Percentiles rank a stretch among this genome's conserved stretches.
Conservation (phyloP, 768 basidiomycete genomes). For the Pseudohyphozyma bogoriensis region DNA sequence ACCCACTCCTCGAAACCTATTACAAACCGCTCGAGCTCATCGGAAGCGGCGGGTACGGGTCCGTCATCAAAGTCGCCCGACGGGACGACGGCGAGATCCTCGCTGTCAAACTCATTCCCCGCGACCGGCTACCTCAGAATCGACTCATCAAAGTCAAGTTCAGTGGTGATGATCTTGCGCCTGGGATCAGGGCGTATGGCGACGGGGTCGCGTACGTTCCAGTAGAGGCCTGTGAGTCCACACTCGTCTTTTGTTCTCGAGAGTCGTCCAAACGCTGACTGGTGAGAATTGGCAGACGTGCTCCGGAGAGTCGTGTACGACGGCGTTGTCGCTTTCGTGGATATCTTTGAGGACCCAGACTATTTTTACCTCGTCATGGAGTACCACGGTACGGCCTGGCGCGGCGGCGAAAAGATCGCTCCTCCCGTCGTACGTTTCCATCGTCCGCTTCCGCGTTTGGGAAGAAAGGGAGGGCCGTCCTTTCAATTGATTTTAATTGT, state of each 20-base stretch:
- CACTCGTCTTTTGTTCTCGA: no score
- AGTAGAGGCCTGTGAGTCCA: slow-evolving; percentile 67
- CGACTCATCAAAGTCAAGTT: slow-evolving; percentile 27
- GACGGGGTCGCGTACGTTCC: slow-evolving; percentile 46
- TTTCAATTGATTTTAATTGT: no score
- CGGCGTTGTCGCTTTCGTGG: slow-evolving; percentile 69
- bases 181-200: not conserved
- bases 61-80: slow-evolving; percentile 75
- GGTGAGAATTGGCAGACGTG: no score
- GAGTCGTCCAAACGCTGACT: no score
- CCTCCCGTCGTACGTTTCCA: no score
- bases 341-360: slow-evolving; percentile 64
- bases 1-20: slow-evolving; percentile 30
- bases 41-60: slow-evolving; percentile 88
- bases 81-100: slow-evolving; percentile 54
- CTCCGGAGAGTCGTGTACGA: slow-evolving; percentile 63
- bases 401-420: no score
- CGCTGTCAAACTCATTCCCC: slow-evolving; percentile 81
- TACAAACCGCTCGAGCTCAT: slow-evolving; percentile 42
- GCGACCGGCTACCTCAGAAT: slow-evolving; percentile 29
- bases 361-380: slow-evolving; percentile 76
- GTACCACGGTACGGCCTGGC: slow-evolving; percentile 71
- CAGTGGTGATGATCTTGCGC: not conserved
- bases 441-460: no score
- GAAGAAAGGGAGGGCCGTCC: no score